These are phyloP conservation scores for Apiospora marii DNA, from an alignment of 2,329 filamentous ascomycete genomes.

Conservation along the genomic window DNA sequence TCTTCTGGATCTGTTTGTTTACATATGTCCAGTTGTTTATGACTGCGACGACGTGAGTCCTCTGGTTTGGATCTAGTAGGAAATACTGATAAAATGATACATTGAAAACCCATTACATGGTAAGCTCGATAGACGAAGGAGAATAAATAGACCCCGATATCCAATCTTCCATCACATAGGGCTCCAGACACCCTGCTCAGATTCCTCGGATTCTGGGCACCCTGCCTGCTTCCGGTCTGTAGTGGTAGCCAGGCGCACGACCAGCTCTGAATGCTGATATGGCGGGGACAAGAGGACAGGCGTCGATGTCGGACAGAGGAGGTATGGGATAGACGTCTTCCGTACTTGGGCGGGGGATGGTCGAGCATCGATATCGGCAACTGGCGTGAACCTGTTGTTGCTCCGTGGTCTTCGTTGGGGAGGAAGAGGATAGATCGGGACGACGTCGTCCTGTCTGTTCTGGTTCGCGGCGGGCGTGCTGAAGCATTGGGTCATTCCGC, in stretches of 20 bases:
- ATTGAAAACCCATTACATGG: not conserved
- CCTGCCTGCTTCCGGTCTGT: not conserved
- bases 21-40: not conserved
- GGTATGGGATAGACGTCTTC: conserved; percentile 7
- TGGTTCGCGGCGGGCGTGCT: not conserved
- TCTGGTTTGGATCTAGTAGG: not conserved
- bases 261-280: not conserved
- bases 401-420: too few species aligned
- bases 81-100: not conserved
- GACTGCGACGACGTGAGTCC: not conserved
- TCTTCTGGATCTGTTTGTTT: not conserved
- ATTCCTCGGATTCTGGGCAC: not conserved
- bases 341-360: not conserved
- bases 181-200: not conserved
- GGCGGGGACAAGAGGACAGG: not conserved
- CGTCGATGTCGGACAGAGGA: not conserved
- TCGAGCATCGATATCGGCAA: not conserved
- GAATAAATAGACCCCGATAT: not conserved
- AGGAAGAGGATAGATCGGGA: not conserved
- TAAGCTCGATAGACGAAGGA: not conserved
- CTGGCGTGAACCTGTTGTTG: not conserved
- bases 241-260: too few species aligned
- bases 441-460: not conserved
- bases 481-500: not conserved
- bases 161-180: not conserved